Evolutionary conservation across 2,329 filamentous ascomycete species (phyloP), one percentile per base, ranked within the genome.

Genomic region (Rhynchosporium secalis): DNA sequence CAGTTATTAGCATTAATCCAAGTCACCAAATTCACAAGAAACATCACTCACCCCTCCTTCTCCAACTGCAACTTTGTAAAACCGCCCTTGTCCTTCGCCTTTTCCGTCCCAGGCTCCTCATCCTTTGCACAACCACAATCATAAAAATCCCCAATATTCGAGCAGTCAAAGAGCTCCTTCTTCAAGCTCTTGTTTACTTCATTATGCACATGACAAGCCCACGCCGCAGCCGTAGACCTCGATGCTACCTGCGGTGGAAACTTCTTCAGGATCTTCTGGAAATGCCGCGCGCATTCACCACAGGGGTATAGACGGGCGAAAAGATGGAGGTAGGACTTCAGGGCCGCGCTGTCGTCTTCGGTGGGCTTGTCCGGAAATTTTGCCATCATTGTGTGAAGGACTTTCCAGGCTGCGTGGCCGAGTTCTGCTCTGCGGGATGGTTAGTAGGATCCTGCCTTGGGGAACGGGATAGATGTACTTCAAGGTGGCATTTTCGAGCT

Each of bases 401-500:
- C 81, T 71, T 87, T 87, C 87, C 87, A 90, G 41, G 86, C 84
- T 29, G 87, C 85, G 64, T 85, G 83, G 66, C 87, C 87, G 54
- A 89, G 82, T 73, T 89, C 86, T 69, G 75, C 74, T 72, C 76
- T 76, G 55, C 5, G 48, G 57, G 58, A 26, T 28, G n/a, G 56
- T 68, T 52, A 70, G 66, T 36, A 56, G 3, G 12, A 38, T 31
- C 28, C 12, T 3, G 47, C 51, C 4, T 26, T 31, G 26, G n/a
- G 46, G 6, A 10, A 54, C 40, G 2, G 20, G 45, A 9, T 12
- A 72, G 80, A 36, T 10, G 56, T 79, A 89, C 87, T 94, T 95
- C 59, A 86, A 79, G 6, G 91, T 95, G 64, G 88, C 90, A 76
- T 95, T 95, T 72, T 90, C 91, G 58, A 95, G 79, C 76, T 91